Base-by-base conservation (phyloP, 495 filamentous ascomycete species). In the Hyaloscypha variabilis region DNA sequence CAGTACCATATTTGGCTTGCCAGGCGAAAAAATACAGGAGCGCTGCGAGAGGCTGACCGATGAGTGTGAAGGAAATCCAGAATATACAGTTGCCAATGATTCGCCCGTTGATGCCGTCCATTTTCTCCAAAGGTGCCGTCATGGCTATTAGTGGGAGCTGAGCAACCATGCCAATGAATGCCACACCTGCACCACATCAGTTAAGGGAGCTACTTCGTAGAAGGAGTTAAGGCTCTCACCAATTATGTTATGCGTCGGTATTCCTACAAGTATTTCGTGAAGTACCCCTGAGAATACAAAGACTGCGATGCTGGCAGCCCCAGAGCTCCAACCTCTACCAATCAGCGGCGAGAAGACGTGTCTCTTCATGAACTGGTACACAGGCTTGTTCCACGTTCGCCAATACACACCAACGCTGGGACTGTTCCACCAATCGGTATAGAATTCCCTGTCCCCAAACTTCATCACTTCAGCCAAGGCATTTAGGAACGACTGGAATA, bases 341-440 rank as follows among this genome's bases (percentile, higher is more conserved):
- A 95, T 84, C 55, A 98, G 78, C 0, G 95, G 95, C 26, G 87
- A 86, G 78, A 91, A 97, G 30, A 99, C 85, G 74, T 99, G 95
- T 46, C 95, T 78, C 70, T 89, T 91, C 92, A 99, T 97, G 77
- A 96, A 99, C 55, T 91, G 85, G 73, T 96, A 96, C 13, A 98
- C 94, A 2, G 95, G 95, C 70, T 95, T 96, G 73, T 99, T 99
- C 95, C 95, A 99, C 0, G 89, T 91, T 25, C 92, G 84, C 95
- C 95, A 99, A 79, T 99, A 99, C 8, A 81, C 82, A 3, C 94
- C 92, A 3, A 98, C 78, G 65, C 88, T 91, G 19, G 88, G 87
- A 52, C 88, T 92, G 72, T 99, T 99, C 95, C 94, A 99, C 95
- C 95, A 99, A 64, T 95, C 92, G 1, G 90, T 88, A 74, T 99